Evolutionary conservation across 23 red algal genomes (phyloP), one percentile per base, ranked within the genome.

Genomic region (Gracilaria domingensis): DNA sequence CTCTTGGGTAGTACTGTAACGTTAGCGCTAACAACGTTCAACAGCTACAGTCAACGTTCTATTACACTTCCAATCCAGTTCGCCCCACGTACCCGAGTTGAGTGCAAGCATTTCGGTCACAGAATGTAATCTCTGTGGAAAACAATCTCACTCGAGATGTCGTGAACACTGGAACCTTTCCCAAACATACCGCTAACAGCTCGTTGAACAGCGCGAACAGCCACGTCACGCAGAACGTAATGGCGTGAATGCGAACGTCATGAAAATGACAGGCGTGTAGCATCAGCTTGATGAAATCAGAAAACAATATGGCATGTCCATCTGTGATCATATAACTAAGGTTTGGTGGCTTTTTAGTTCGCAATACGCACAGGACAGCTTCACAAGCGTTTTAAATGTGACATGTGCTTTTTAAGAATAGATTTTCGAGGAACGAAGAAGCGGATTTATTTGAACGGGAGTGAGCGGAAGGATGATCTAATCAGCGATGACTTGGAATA

Each of bases 301-400:
- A 50, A 30, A 76, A 88, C 66, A 59, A 34, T 35, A 88, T 34
- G 18, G 84, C 45, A 24, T 16, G 58, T n/a, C 84, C 84, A 88
- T 88, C 84, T 44, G 84, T 88, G 45, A 88, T 69, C 11, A 88
- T 75, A 54, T 88, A 88, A 36, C 72, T 49, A 17, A 88, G 42
- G 40, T 60, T 53, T 7, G 61, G 59, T 33, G 40, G 66, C 66
- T 23, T 12, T 53, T 59, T 69, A 20, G 66, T 78, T 50, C 84
- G 66, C 50, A 88, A 88, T 20, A 24, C 84, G 48, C 67, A 75
- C 32, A 78, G 32, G 2, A 88, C 66, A 8, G 58, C 84, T 35
- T 75, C 84, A 75, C 84, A 88, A 20, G 84, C 84, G 69, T 88
- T 88, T 34, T 78, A 0, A 34, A 88, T 66, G 24, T 88, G 84